Evolutionary conservation across 352 stramenopile species (phyloP).

Genomic region (Globisporangium okanoganense): DNA sequence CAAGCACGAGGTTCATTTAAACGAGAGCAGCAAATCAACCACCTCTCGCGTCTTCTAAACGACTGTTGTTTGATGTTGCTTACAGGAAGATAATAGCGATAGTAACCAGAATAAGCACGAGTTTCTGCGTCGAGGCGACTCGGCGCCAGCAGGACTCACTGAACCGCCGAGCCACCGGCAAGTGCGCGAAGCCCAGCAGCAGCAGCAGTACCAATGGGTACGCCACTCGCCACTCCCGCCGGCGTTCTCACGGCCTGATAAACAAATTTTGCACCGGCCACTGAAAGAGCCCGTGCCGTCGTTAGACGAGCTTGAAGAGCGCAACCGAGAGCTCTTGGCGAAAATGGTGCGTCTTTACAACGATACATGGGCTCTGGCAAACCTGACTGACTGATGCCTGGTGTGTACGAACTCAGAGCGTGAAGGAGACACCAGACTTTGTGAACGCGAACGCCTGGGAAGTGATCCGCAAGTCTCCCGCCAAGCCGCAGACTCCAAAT

Average conservation of each 20-base stretch:
- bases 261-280: constrained; percentile 5
- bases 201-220: constrained; percentile 1
- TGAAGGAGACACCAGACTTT: constrained; percentile 62
- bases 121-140: constrained; percentile 29
- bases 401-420: constrained; percentile 24
- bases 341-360: constrained; percentile 19
- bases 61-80: not conserved
- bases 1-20: constrained; percentile 24
- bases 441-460: constrained; percentile 76
- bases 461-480: constrained; percentile 53
- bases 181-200: constrained; percentile 5
- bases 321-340: constrained; percentile 31
- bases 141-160: constrained; percentile 6
- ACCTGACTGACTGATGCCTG: not conserved
- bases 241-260: constrained; percentile 9
- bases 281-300: constrained; percentile 50
- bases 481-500: constrained; percentile 4
- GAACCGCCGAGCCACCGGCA: constrained; percentile 7
- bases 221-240: not conserved
- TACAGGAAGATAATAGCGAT: constrained; percentile 5
- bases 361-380: too few species aligned
- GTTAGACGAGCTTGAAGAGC: constrained; percentile 39
- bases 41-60: not conserved
- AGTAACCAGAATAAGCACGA: constrained; percentile 23
- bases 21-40: not conserved